phyloP scores from a whole-genome alignment of 2,329 filamentous ascomycete species.

The Macrophomina phaseolina region DNA sequence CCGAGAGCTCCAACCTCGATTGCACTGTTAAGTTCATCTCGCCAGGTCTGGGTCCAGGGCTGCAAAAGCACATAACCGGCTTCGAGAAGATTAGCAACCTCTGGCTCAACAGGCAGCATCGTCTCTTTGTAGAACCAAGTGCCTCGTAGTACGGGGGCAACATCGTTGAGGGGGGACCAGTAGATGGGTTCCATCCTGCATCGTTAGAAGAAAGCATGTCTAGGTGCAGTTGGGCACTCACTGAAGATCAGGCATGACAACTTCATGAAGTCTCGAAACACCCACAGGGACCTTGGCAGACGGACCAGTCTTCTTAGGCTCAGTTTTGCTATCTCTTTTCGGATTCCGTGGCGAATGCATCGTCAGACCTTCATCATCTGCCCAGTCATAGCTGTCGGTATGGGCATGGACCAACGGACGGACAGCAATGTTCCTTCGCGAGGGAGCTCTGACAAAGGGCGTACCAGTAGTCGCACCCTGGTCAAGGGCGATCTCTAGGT shows the following conservation, averaged over 20 bases:
- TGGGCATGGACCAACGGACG: constrained; percentile 37
- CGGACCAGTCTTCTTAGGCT: constrained; percentile 43
- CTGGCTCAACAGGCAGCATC: constrained; percentile 85
- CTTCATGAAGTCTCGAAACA: constrained; percentile 85
- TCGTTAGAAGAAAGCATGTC: too few species aligned
- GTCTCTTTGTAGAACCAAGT: constrained; percentile 99
- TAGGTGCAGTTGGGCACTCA: too few species aligned
- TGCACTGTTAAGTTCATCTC: constrained; percentile 87
- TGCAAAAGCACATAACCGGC: constrained; percentile 85
- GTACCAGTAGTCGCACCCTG: constrained; percentile 53
- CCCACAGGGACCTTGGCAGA: constrained; percentile 78
- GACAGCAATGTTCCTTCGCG: constrained; percentile 48
- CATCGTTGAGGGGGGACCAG: constrained; percentile 92
- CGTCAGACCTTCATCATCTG: constrained; percentile 41
- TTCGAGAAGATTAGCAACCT: constrained; percentile 90
- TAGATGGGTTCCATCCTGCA: constrained; percentile 55
- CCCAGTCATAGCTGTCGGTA: constrained; percentile 57
- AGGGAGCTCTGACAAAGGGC: constrained; percentile 58
- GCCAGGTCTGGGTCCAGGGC: constrained; percentile 92
- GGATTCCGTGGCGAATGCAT: constrained; percentile 31
- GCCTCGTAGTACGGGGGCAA: constrained; percentile 79
- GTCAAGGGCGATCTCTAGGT: constrained; percentile 34
- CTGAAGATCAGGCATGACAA: constrained; percentile 69
- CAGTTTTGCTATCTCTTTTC: constrained; percentile 35
- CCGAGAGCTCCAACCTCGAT: constrained; percentile 87